phyloP scores from a whole-genome alignment of 2,329 filamentous ascomycete genomes.

The Phialemoniopsis sp. region DNA sequence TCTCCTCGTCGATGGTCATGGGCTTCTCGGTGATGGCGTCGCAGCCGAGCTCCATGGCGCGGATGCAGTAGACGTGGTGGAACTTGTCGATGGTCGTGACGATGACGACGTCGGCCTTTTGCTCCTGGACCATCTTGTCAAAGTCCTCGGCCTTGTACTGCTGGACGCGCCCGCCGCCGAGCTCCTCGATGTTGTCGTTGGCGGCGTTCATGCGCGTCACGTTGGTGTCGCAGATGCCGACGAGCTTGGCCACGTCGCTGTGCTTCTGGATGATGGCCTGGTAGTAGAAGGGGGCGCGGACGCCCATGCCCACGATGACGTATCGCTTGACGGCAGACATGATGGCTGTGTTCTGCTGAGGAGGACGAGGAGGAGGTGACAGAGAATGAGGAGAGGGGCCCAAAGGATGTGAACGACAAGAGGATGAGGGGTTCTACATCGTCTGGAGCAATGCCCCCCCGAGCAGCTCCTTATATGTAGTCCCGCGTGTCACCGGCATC shows the following conservation, averaged over 20 bases:
- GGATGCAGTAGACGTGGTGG: slow-evolving; percentile 56
- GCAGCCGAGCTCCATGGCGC: slow-evolving; percentile 54
- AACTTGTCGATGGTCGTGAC: slow-evolving; percentile 62
- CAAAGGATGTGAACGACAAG: too few relatives aligned
- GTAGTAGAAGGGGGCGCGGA: slow-evolving; percentile 57
- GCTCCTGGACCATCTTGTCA: slow-evolving; percentile 52
- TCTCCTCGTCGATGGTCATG: slow-evolving; percentile 57
- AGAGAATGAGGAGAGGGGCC: too few relatives aligned
- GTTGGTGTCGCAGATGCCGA: slow-evolving; percentile 58
- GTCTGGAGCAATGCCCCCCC: too few relatives aligned
- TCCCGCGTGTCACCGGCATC: too few relatives aligned
- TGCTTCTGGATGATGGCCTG: slow-evolving; percentile 51
- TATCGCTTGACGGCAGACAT: slow-evolving; percentile 32
- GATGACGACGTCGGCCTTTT: slow-evolving; percentile 56
- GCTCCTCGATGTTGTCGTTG: slow-evolving; percentile 38
- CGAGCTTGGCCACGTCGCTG: slow-evolving; percentile 41
- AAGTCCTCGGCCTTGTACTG: slow-evolving; percentile 52
- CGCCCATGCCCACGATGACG: slow-evolving; percentile 53
- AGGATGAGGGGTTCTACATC: too few relatives aligned
- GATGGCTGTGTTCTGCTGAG: too few relatives aligned
- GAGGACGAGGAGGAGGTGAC: too few relatives aligned
- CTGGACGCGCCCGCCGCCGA: slow-evolving; percentile 44
- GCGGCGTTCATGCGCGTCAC: slow-evolving; percentile 55
- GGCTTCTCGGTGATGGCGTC: slow-evolving; percentile 62
- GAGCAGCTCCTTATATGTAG: too few relatives aligned